Evolutionary conservation across 2,329 filamentous ascomycete genomes (phyloP), one percentile per base, ranked within the genome.

Genomic region (Fusarium neocosmosporiellum): DNA sequence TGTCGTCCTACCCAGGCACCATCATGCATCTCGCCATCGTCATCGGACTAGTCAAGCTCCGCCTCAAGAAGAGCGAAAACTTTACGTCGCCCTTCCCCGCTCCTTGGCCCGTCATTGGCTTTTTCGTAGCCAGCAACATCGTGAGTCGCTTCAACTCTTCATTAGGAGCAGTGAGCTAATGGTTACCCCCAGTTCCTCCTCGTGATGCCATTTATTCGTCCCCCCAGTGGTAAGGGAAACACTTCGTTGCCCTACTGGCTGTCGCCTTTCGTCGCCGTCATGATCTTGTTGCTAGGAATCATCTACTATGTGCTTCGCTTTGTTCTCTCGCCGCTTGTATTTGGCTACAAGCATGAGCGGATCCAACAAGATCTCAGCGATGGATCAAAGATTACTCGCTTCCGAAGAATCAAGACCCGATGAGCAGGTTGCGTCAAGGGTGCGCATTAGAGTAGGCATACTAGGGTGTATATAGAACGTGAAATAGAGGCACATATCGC

Each of bases 41-140:
- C 0, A 24, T 69, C 14, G 75, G 75, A 1, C 50, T 77, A 16
- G 54, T 77, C 7, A 77, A 73, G 61, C 31, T 77, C 20, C 75
- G 75, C 1, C 63, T 77, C 1, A 67, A 65, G 9, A 61, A 59
- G n/a, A 53, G 63, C 2, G 70, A 73, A 29, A 67, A 75, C 7
- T 77, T 63, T 14, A 61, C 63, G 1, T 69, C 74, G 3, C 70
- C 70, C 1, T 66, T 76, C 27, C 64, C 27, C 5, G 66, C 75
- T 2, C 75, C 74, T 1, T 77, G 74, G 74, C 29, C 62, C 2
- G 29, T 74, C 4, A 70, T 77, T 29, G 59, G 20, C 22, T 29
- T 36, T 7, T 69, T 63, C 24, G 24, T 67, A 20, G 54, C 50
- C 5, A 65, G 43, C 10, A 67, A 67, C 14, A 60, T 64, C 24